These are phyloP conservation scores for Sideroxylon spinosum DNA, from an alignment of 179 eudicot genomes.

Conservation along the genomic window DNA sequence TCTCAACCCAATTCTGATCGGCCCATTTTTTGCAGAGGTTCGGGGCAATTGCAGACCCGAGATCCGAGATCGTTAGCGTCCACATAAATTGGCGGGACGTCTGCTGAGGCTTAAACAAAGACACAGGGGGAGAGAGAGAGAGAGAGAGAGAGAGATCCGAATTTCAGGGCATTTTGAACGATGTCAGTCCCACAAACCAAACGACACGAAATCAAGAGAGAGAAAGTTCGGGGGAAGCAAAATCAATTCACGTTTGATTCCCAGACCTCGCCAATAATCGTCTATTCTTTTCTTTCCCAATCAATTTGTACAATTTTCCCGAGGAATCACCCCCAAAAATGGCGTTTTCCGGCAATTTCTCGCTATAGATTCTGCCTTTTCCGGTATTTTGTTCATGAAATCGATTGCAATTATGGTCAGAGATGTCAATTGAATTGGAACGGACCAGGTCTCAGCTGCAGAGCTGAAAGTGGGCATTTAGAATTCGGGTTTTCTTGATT, in stretches of 20 bases:
- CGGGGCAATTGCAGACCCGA: too few species aligned
- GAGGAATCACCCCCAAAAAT: not conserved
- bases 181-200: conserved; percentile 27
- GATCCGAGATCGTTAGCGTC: too few species aligned
- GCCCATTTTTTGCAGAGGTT: too few species aligned
- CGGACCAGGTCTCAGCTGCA: not conserved
- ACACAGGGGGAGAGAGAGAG: not conserved
- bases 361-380: not conserved
- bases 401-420: not conserved
- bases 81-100: too few species aligned
- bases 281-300: not conserved
- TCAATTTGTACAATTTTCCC: not conserved
- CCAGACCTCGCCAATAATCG: not conserved
- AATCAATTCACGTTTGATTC: not conserved
- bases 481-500: not conserved
- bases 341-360: not conserved
- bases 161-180: conserved; percentile 18
- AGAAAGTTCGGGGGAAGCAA: conserved; percentile 7
- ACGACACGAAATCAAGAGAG: conserved; percentile 1
- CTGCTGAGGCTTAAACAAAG: not conserved
- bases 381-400: not conserved
- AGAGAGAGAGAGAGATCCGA: conserved; percentile 19
- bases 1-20: too few species aligned
- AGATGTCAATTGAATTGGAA: not conserved
- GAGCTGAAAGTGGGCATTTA: not conserved